A percentile compares a stretch with the other conserved stretches of the same genome.
phyloP scores from a whole-genome alignment of 805 yeast species.

The Metschnikowia borealis region DNA sequence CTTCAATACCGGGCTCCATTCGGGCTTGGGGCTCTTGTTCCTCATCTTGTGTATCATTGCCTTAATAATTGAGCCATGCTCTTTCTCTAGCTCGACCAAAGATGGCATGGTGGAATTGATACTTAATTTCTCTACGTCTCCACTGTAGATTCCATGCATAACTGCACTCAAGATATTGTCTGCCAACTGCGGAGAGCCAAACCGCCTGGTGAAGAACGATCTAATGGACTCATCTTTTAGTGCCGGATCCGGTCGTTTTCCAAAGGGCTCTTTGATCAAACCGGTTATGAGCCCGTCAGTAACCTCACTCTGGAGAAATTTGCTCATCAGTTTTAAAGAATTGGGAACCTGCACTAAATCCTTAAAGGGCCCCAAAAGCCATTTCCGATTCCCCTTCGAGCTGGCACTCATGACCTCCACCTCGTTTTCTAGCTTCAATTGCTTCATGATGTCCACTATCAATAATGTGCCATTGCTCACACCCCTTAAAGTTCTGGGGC shows the following conservation, averaged over 20 bases:
- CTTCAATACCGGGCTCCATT: conserved; percentile 19
- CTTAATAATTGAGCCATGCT: conserved; percentile 55
- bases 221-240: conserved; percentile 66
- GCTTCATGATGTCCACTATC: conserved; percentile 55
- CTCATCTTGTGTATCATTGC: conserved; percentile 37
- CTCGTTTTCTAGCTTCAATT: conserved; percentile 45
- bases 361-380: conserved; percentile 46
- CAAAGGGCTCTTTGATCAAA: conserved; percentile 49
- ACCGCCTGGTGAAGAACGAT: conserved; percentile 62
- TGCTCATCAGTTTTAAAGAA: conserved; percentile 25
- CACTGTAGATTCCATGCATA: conserved; percentile 85
- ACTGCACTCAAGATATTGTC: conserved; percentile 72
- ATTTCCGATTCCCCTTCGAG: conserved; percentile 70
- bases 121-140: conserved; percentile 63
- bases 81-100: conserved; percentile 53
- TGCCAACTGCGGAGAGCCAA: conserved; percentile 50
- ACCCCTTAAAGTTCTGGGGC: conserved; percentile 89
- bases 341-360: conserved; percentile 55
- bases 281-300: conserved; percentile 44
- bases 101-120: conserved; percentile 55
- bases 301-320: conserved; percentile 41
- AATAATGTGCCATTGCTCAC: conserved; percentile 72
- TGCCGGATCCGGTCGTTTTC: conserved; percentile 15
- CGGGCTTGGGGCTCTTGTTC: conserved; percentile 7
- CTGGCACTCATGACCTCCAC: conserved; percentile 55